phyloP scores from a whole-genome alignment of 495 filamentous ascomycete species.

The Penicillium fimorum region DNA sequence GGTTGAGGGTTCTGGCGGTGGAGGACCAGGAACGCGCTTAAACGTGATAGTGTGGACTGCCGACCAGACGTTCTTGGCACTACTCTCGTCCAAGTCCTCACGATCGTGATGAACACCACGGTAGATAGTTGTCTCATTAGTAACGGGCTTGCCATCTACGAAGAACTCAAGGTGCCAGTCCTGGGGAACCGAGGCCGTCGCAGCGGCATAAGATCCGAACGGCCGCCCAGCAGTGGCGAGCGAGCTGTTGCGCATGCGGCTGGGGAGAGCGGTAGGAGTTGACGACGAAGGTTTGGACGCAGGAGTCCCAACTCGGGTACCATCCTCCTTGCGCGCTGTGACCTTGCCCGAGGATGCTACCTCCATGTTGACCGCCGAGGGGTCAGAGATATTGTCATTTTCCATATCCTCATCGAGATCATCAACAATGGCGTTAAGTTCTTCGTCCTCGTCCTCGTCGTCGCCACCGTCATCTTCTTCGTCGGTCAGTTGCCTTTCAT shows the following conservation, averaged over 20 bases:
- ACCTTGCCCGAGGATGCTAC: slow-evolving; percentile 87
- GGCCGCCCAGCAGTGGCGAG: slow-evolving; percentile 47
- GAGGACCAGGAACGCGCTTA: slow-evolving; percentile 81
- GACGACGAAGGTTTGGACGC: slow-evolving; percentile 49
- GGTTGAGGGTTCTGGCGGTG: slow-evolving; percentile 72
- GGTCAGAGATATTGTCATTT: slow-evolving; percentile 68
- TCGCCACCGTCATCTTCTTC: slow-evolving; percentile 67
- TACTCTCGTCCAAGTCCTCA: slow-evolving; percentile 61
- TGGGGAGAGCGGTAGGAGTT: slow-evolving; percentile 31
- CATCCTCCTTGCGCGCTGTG: slow-evolving; percentile 95
- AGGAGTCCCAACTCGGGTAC: slow-evolving; percentile 84
- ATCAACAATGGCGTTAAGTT: slow-evolving; percentile 82
- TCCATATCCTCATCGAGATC: slow-evolving; percentile 89
- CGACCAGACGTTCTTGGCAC: slow-evolving; percentile 80
- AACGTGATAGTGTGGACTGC: slow-evolving; percentile 89
- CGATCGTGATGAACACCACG: slow-evolving; percentile 82
- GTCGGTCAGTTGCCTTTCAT: slow-evolving; percentile 83
- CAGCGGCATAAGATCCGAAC: slow-evolving; percentile 75
- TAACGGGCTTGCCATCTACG: slow-evolving; percentile 76
- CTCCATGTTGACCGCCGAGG: slow-evolving; percentile 89
- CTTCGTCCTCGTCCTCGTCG: slow-evolving; percentile 64
- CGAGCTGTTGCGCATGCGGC: slow-evolving; percentile 37
- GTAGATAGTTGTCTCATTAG: slow-evolving; percentile 94
- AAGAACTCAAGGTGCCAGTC: slow-evolving; percentile 99
- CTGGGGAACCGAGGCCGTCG: slow-evolving; percentile 67